Evolutionary conservation across 2,329 filamentous ascomycete species (phyloP).

Genomic region (Fusarium neocosmosporiellum): DNA sequence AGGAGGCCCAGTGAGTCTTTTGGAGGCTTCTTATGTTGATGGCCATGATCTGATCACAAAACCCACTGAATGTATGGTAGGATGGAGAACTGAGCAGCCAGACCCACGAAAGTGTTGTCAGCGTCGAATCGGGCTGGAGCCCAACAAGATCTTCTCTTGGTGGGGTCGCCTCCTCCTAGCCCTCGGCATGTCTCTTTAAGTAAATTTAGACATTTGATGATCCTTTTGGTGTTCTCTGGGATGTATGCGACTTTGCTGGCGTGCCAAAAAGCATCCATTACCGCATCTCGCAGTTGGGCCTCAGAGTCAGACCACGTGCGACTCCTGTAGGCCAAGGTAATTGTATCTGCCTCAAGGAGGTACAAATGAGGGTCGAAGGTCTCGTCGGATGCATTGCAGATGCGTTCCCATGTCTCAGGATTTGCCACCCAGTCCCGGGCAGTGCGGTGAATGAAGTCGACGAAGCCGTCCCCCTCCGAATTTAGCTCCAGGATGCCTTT

Average conservation of each 20-base stretch:
- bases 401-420: not conserved
- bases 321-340: too few species aligned
- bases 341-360: not conserved
- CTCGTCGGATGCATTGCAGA: not conserved
- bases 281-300: not conserved
- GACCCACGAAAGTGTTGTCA: not conserved
- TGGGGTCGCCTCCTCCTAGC: not conserved
- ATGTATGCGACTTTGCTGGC: not conserved
- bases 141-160: not conserved
- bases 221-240: not conserved
- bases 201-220: not conserved
- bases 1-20: not conserved
- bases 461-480: not conserved
- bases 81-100: not conserved
- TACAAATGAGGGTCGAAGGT: not conserved
- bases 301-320: not conserved
- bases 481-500: not conserved
- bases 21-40: too few species aligned
- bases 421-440: not conserved
- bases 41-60: not conserved
- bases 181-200: not conserved
- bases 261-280: not conserved
- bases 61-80: not conserved
- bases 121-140: not conserved
- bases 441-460: not conserved